phyloP scores from a whole-genome alignment of 1,284 basidiomycete species.

The Malassezia psittaci region DNA sequence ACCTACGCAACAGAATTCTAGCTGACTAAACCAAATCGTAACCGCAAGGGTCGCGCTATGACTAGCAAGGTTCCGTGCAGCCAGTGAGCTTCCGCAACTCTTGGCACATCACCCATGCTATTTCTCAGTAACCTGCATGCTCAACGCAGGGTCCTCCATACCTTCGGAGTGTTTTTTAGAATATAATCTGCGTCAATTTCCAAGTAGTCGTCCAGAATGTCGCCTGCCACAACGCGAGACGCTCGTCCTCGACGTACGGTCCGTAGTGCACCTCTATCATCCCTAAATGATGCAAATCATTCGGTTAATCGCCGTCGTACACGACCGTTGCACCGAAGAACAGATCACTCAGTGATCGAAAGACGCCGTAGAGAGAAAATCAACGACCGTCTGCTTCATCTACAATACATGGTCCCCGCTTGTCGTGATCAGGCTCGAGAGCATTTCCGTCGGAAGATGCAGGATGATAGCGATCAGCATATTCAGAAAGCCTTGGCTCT shows the following conservation, averaged over 20 bases:
- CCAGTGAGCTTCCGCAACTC: too few species aligned
- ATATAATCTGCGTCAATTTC: too few species aligned
- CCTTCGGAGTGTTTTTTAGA: too few species aligned
- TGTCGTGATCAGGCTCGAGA: slow-evolving; percentile 39
- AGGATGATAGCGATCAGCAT: slow-evolving; percentile 20
- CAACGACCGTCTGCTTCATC: slow-evolving; percentile 41
- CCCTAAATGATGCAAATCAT: not conserved
- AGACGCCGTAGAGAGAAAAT: slow-evolving; percentile 44
- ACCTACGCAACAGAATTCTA: not conserved
- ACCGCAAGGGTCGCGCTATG: slow-evolving; percentile 1
- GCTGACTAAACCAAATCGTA: not conserved
- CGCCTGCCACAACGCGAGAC: too few species aligned
- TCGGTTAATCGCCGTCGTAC: slow-evolving; percentile 15
- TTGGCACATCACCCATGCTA: too few species aligned
- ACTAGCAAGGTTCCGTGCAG: not conserved
- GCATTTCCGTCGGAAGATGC: slow-evolving; percentile 17
- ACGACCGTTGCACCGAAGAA: slow-evolving; percentile 38
- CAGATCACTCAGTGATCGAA: slow-evolving; percentile 45
- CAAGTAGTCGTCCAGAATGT: too few species aligned
- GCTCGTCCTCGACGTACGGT: too few species aligned
- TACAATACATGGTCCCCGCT: slow-evolving; percentile 39
- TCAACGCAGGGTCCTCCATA: too few species aligned
- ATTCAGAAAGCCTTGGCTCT: slow-evolving; percentile 30
- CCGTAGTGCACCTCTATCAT: too few species aligned
- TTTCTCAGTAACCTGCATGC: too few species aligned